Conservation (phyloP, 306 rosid genomes). For the Acacia acuminata region DNA sequence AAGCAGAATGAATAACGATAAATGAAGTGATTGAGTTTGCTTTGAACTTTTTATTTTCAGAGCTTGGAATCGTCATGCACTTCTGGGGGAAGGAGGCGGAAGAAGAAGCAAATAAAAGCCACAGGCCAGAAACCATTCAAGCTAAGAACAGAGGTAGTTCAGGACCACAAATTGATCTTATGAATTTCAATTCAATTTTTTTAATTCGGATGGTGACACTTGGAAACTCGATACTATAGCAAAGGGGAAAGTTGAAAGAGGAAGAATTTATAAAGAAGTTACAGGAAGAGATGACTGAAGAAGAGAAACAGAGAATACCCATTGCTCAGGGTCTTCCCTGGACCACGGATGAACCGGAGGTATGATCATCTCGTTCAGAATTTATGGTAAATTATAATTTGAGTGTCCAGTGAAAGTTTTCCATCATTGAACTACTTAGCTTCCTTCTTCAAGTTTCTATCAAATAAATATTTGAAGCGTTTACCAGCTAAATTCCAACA, state of each 20-base stretch:
- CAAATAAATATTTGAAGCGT: too few species aligned
- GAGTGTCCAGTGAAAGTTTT: too few species aligned
- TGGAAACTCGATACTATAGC: slow-evolving; percentile 44
- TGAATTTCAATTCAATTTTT: background rate
- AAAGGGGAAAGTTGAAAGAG: slow-evolving; percentile 85
- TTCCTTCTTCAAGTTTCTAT: background rate
- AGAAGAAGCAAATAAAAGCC: slow-evolving; percentile 60
- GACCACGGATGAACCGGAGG: slow-evolving; percentile 99
- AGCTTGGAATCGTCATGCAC: slow-evolving; percentile 67
- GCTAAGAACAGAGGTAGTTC: slow-evolving; percentile 85
- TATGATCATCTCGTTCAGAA: slow-evolving; percentile 28
- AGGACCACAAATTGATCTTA: background rate
- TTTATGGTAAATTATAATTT: too few species aligned
- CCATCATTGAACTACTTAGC: background rate
- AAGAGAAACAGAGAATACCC: slow-evolving; percentile 79
- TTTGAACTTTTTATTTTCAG: slow-evolving; percentile 40
- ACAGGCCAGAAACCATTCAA: slow-evolving; percentile 82
- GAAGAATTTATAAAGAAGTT: slow-evolving; percentile 79
- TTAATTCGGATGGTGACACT: slow-evolving; percentile 25
- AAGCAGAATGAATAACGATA: slow-evolving; percentile 18
- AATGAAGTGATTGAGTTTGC: background rate
- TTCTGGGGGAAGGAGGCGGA: slow-evolving; percentile 72
- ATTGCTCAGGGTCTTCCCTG: slow-evolving; percentile 96
- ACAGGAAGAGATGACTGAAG: slow-evolving; percentile 65
- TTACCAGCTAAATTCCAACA: too few species aligned